These are phyloP conservation scores for Eucalyptus brandiana DNA, from an alignment of 345 rosid genomes.

Conservation along the genomic window DNA sequence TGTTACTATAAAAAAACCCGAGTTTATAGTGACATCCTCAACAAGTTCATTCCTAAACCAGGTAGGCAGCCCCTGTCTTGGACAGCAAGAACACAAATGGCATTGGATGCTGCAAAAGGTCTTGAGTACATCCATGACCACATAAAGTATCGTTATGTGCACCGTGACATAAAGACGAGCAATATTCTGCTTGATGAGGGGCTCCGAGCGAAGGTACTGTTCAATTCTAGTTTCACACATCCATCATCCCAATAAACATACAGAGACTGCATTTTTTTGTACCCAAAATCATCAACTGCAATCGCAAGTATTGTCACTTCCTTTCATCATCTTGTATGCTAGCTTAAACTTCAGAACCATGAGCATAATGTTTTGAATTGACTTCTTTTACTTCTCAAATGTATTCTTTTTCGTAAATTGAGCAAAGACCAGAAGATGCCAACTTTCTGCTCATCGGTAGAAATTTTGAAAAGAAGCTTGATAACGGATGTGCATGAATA, in stretches of 20 bases:
- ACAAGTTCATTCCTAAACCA: neutral
- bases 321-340: neutral
- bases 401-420: neutral
- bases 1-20: neutral
- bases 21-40: neutral
- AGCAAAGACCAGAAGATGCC: neutral
- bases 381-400: neutral
- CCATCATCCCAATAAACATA: neutral
- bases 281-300: neutral
- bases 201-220: slow-evolving; percentile 45
- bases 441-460: neutral
- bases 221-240: neutral
- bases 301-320: neutral
- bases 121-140: slow-evolving; percentile 65
- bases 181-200: slow-evolving; percentile 51
- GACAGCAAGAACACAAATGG: slow-evolving; percentile 56
- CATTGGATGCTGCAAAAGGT: slow-evolving; percentile 54
- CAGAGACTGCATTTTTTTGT: neutral
- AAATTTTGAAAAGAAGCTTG: neutral
- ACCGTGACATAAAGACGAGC: slow-evolving; percentile 52
- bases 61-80: slow-evolving; percentile 52
- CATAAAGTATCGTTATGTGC: slow-evolving; percentile 53
- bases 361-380: neutral
- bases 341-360: neutral
- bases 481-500: neutral